Evolutionary conservation across 2,329 filamentous ascomycete species (phyloP), one percentile per base, ranked within the genome.

Genomic region (Aspergillus quadricinctus): DNA sequence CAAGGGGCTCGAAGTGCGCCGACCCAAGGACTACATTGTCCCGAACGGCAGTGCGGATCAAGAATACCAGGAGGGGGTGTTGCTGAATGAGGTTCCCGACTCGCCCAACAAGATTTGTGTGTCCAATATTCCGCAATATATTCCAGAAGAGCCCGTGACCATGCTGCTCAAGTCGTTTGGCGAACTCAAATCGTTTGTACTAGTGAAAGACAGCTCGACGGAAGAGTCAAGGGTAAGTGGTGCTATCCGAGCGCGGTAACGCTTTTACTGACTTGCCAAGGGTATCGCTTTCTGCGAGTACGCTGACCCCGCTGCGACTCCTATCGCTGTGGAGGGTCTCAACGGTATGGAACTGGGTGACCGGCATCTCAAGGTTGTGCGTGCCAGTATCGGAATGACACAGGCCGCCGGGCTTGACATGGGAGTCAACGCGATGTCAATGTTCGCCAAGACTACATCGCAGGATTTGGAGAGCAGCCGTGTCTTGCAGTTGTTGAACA

Each of bases 271-370:
- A 66, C 43, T 40, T 41, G 29, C 49, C 54, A 6, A 96, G 88
- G 94, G 94, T 31, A 92, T 99, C 66, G 93, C 93, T 0, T 99
- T 99, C 78, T 96, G 91, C 76, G 95, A 99, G 75, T 99, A 97
- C 66, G 81, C 84, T 53, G 91, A 97, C 59, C 83, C 90, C 7
- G 71, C 73, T 27, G 75, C 81, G 8, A 97, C 94, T 25, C 87
- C 89, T 56, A 88, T 93, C 57, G 94, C 94, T 11, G 88, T 97
- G 14, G 90, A 97, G 64, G 91, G 90, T 10, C 79, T 99, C 29
- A 93, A 97, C 67, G 90, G 89, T 35, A 96, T 99, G 88, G 90
- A 94, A 62, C 85, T 99, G 14, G 92, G 90, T 43, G 92, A 96
- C 60, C 88, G 88, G 66, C 85, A 88, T 66, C 82, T 99, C 54